Evolutionary conservation across 2,329 filamentous ascomycete species (phyloP).

Genomic region (Dothideomycetidae sp.): DNA sequence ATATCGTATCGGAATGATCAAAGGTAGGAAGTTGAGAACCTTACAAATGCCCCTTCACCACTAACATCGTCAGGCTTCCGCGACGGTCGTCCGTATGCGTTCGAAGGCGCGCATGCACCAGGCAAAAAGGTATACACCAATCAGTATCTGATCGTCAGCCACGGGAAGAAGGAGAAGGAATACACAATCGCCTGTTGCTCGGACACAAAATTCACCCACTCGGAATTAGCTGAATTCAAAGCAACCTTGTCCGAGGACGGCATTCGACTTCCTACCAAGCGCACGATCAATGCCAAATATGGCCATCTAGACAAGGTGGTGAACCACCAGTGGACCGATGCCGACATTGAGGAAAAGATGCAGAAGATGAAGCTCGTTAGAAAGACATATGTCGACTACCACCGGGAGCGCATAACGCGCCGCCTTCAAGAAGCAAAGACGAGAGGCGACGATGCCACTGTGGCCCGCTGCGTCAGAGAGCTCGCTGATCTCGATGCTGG

Average conservation of each 20-base stretch:
- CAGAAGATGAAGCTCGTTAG: constrained; percentile 54
- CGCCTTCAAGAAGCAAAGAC: constrained; percentile 52
- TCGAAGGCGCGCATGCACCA: constrained; percentile 56
- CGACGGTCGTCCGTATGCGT: constrained; percentile 67
- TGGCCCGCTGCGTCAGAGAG: constrained; percentile 35
- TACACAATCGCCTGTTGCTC: constrained; percentile 89
- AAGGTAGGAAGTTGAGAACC: constrained; percentile 49
- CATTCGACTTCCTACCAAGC: constrained; percentile 58
- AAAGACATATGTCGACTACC: constrained; percentile 43
- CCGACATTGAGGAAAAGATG: constrained; percentile 68
- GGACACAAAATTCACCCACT: constrained; percentile 62
- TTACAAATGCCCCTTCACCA: neutral
- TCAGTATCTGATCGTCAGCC: constrained; percentile 66
- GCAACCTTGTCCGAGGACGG: constrained; percentile 58
- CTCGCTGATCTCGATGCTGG: constrained; percentile 48
- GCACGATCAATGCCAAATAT: constrained; percentile 55
- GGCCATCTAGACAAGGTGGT: constrained; percentile 68
- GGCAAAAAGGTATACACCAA: constrained; percentile 71
- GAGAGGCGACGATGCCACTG: constrained; percentile 46
- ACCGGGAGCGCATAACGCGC: constrained; percentile 52
- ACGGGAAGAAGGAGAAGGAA: constrained; percentile 69
- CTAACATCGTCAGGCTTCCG: constrained; percentile 48
- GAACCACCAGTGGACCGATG: constrained; percentile 67
- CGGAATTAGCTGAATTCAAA: constrained; percentile 70
- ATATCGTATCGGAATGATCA: constrained; percentile 82